These are phyloP conservation scores for Exserohilum turcica DNA, from an alignment of 2,329 filamentous ascomycete genomes.

Conservation along the genomic window DNA sequence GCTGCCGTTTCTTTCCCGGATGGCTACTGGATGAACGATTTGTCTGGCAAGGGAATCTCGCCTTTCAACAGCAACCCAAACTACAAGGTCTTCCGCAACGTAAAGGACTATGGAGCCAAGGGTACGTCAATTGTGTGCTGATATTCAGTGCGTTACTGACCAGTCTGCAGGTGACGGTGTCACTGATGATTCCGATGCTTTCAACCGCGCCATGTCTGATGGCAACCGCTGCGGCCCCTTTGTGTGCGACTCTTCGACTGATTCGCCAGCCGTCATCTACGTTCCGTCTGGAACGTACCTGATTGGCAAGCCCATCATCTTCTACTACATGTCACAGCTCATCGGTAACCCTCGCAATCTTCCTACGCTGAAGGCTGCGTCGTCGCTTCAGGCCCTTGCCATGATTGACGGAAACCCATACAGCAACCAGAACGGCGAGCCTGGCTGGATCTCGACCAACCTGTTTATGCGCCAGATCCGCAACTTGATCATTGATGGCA, in stretches of 20 bases:
- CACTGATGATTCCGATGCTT: conserved; percentile 59
- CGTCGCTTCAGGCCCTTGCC: conserved; percentile 60
- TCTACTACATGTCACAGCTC: conserved; percentile 68
- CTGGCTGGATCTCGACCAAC: conserved; percentile 60
- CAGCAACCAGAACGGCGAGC: conserved; percentile 41
- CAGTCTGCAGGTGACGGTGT: conserved; percentile 41
- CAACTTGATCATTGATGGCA: conserved; percentile 67
- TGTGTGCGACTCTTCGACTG: conserved; percentile 54
- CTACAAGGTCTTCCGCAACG: conserved; percentile 53
- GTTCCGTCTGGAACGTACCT: conserved; percentile 65
- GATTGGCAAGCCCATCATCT: conserved; percentile 57
- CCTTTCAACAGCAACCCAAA: conserved; percentile 45
- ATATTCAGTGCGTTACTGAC: conserved; percentile 13
- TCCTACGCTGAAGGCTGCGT: conserved; percentile 61
- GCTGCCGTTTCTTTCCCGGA: conserved; percentile 15
- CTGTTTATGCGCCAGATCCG: conserved; percentile 69
- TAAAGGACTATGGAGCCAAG: conserved; percentile 52
- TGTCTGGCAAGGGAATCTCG: conserved; percentile 51
- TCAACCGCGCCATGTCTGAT: conserved; percentile 55
- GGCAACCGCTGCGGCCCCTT: conserved; percentile 53
- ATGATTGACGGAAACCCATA: conserved; percentile 64
- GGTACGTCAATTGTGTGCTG: conserved; percentile 29
- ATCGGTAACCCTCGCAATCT: conserved; percentile 63
- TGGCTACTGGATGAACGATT: conserved; percentile 51
- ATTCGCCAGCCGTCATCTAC: conserved; percentile 62